Base-by-base conservation (phyloP, 73 alveolate species). In the Paramecium pentaurelia region DNA sequence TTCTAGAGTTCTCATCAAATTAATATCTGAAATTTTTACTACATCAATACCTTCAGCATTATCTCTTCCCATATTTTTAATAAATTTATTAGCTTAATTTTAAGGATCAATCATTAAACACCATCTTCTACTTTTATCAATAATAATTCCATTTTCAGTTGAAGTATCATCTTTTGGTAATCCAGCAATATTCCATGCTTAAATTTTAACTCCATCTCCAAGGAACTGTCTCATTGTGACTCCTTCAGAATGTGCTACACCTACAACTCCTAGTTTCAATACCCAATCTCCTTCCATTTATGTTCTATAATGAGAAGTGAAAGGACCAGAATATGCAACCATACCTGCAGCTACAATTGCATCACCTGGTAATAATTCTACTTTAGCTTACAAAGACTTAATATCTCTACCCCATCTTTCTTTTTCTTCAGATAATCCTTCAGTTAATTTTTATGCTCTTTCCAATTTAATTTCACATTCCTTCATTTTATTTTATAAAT, bases 91-190 rank as follows among this genome's bases (percentile, higher is more conserved):
- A 32, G 99, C 99, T 91, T 94, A 92, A 71, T 97, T 96, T 91
- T 99, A 99, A 28, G 99, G 99, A 92, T 99, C 99, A 85, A 99
- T 98, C 99, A 99, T 98, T 90, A 99, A 97, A 12, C 99, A 99
- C 99, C 99, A 99, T 88, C 99, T 94, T 95, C 99, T 96, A 45
- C 99, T 90, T 86, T 97, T 98, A 90, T 95, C 98, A 94, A 98
- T 96, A 28, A 98, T 98, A 64, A 98, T 98, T 49, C 98, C 99
- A 92, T 98, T 98, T 95, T 98, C 99, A 47, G 98, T 98, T 36
- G 99, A 96, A 34, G 98, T 95, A 51, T 97, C 96, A 94, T 98
- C 99, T 92, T 98, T 98, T 12, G 99, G 99, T 54, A 89, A 64
- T 42, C 94, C 94, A 45, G 94, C 94, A 2, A 89, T 89, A 73